phyloP scores from a whole-genome alignment of 805 yeast species.

The Lipomyces starkeyi region DNA sequence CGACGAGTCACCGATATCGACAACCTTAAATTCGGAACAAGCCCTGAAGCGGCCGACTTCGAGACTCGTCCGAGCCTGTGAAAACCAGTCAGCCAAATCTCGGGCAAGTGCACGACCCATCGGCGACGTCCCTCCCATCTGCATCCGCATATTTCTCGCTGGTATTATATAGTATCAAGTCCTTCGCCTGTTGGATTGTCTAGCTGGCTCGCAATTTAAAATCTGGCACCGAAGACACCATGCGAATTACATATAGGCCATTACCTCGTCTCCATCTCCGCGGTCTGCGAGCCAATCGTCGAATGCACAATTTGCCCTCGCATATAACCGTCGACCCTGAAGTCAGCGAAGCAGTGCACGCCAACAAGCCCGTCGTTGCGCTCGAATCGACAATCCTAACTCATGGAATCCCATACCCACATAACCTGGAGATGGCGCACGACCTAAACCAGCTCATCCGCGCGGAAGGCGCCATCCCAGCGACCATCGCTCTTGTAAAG shows the following conservation, averaged over 20 bases:
- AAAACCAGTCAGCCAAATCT: neutral
- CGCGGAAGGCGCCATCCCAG: slow-evolving; percentile 73
- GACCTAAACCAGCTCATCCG: slow-evolving; percentile 69
- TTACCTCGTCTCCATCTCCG: neutral
- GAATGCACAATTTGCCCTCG: slow-evolving; percentile 18
- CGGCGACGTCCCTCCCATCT: neutral
- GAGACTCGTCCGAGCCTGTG: neutral
- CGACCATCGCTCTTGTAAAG: slow-evolving; percentile 77
- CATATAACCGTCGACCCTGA: slow-evolving; percentile 49
- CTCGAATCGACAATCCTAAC: slow-evolving; percentile 87
- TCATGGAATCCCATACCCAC: slow-evolving; percentile 87
- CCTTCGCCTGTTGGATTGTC: neutral
- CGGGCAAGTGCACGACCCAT: neutral
- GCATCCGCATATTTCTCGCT: no score
- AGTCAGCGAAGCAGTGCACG: slow-evolving; percentile 63
- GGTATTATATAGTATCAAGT: neutral
- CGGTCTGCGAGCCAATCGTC: neutral
- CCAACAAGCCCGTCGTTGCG: slow-evolving; percentile 73
- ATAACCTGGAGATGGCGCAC: slow-evolving; percentile 72
- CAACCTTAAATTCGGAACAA: neutral
- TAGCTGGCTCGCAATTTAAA: neutral
- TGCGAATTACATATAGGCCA: neutral
- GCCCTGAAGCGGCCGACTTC: neutral
- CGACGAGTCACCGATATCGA: neutral
- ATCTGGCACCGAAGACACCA: neutral